Evolutionary conservation across 768 basidiomycete genomes (phyloP).

Genomic region (Aureoboletus auriporus): DNA sequence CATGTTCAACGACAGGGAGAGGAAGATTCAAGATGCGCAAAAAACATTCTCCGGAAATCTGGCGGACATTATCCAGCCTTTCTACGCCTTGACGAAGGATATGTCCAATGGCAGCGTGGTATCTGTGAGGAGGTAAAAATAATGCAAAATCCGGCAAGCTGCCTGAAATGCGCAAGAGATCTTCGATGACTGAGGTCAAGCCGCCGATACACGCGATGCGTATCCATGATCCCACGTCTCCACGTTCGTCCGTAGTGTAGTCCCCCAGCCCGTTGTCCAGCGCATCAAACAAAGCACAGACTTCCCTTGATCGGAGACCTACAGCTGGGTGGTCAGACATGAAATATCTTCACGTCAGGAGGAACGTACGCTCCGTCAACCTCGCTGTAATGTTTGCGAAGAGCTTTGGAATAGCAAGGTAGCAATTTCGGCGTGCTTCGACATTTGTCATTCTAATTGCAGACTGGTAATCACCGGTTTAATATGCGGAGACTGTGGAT

Average conservation of each 20-base stretch:
- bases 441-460: constrained; percentile 40
- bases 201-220: constrained; percentile 74
- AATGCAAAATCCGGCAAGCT: constrained; percentile 43
- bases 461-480: constrained; percentile 26
- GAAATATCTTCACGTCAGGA: constrained; percentile 6
- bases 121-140: constrained; percentile 59
- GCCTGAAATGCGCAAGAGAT: constrained; percentile 44
- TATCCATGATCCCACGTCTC: constrained; percentile 96
- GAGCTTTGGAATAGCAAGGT: constrained; percentile 42
- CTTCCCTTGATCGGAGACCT: constrained; percentile 48
- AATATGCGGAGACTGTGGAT: constrained; percentile 22
- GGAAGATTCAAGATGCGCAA: constrained; percentile 44
- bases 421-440: constrained; percentile 59
- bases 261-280: constrained; percentile 76
- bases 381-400: constrained; percentile 41
- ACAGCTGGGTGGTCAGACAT: constrained; percentile 8
- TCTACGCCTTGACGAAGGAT: constrained; percentile 89
- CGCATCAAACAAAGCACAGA: constrained; percentile 49
- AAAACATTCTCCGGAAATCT: constrained; percentile 67
- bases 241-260: constrained; percentile 91
- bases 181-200: constrained; percentile 49
- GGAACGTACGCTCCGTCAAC: constrained; percentile 42
- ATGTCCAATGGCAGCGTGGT: constrained; percentile 54
- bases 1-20: constrained; percentile 38
- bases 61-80: constrained; percentile 86